Base-by-base conservation (phyloP, 108 stramenopile genomes). In the Bacterosira constricta region DNA sequence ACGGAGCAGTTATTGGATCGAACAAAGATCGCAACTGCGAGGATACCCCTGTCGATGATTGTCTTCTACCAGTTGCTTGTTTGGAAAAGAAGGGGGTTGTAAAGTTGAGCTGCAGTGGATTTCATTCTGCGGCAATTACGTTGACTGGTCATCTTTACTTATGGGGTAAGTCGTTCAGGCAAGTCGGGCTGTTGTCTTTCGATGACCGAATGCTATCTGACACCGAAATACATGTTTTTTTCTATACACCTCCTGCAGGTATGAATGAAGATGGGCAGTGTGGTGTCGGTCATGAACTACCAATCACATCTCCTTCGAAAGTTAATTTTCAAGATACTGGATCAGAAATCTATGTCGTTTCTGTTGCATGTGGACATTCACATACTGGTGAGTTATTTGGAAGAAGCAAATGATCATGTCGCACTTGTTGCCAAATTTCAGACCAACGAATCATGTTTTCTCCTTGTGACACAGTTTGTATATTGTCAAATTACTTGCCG, bases 221-320 rank as follows among this genome's bases (percentile, higher is more conserved):
- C n/a, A n/a, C n/a, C n/a, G n/a, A n/a, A n/a, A n/a, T n/a, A n/a
- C n/a, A n/a, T n/a, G n/a, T n/a, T n/a, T n/a, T n/a, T n/a, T n/a
- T n/a, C n/a, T n/a, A n/a, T n/a, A n/a, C n/a, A n/a, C n/a, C 27
- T 57, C 55, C 11, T 20, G 15, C 29, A 73, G 71, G 71, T 20
- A 63, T 73, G 61, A 73, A 73, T n/a, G 61, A 73, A 9, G 71
- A 73, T 29, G 71, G 62, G 21, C 61, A 73, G 53, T 73, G 71
- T 34, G 71, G 71, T 31, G 20, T 21, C 11, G 61, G 71, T 27
- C 51, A 73, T n/a, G 61, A 73, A 27, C 25, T 63, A 25, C 42
- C 29, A 1, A 38, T 73, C 0, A 32, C 26, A 31, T 30, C 23
- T 27, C 71, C 71, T 4, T 54, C 53, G 4, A 38, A 36, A 39